phyloP scores from a whole-genome alignment of 1,284 basidiomycete genomes.

The Coniophora puteana region DNA sequence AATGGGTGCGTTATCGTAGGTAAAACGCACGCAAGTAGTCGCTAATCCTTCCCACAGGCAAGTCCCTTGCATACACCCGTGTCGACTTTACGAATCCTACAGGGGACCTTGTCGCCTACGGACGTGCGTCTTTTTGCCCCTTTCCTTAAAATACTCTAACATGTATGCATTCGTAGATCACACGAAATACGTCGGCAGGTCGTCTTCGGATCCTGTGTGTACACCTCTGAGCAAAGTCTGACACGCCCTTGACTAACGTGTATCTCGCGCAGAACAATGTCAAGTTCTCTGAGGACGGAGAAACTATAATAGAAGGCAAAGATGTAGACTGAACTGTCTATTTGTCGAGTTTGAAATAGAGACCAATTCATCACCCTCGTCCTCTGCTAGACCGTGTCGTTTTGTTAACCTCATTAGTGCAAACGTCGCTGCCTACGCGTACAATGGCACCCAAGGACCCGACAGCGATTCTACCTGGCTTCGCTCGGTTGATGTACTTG shows the following conservation, averaged over 20 bases:
- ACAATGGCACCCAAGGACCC: too few relatives aligned
- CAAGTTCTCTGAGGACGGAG: slow-evolving; percentile 77
- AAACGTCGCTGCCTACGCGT: too few relatives aligned
- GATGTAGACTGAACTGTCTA: slow-evolving; percentile 43
- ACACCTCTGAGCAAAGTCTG: background rate
- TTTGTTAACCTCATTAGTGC: too few relatives aligned
- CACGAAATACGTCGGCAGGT: slow-evolving; percentile 86
- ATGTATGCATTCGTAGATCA: slow-evolving; percentile 66
- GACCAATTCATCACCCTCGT: too few relatives aligned
- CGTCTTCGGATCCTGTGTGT: slow-evolving; percentile 58
- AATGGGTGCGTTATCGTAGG: slow-evolving; percentile 42
- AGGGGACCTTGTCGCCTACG: slow-evolving; percentile 81
- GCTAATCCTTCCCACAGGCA: slow-evolving; percentile 44
- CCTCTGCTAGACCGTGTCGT: too few relatives aligned
- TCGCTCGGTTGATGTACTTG: too few relatives aligned
- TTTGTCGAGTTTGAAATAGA: too few relatives aligned
- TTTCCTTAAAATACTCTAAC: too few relatives aligned
- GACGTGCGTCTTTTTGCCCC: slow-evolving; percentile 47
- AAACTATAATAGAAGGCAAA: slow-evolving; percentile 65
- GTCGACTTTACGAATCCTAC: slow-evolving; percentile 71
- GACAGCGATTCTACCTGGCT: too few relatives aligned
- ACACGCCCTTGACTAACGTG: slow-evolving; percentile 3
- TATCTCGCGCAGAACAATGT: slow-evolving; percentile 58
- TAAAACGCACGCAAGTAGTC: background rate
- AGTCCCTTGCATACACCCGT: slow-evolving; percentile 77